Conservation (phyloP, 2,329 filamentous ascomycete species). For the Penicillium olsonii region DNA sequence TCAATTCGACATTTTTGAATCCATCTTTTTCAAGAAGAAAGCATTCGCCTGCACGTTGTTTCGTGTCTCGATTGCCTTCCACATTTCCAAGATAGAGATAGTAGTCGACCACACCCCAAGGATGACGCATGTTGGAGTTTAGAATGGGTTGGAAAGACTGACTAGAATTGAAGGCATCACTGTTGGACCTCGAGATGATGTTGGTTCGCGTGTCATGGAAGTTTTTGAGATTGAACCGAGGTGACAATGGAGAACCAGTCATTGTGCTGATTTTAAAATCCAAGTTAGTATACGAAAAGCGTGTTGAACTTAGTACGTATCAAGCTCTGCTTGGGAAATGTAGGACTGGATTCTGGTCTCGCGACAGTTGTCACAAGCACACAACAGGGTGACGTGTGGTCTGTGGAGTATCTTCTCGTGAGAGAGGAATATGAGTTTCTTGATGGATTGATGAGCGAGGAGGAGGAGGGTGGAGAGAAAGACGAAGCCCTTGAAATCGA, state of each 20-base stretch:
- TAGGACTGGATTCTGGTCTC: conserved; percentile 5
- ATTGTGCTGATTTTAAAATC: background rate
- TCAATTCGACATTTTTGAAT: conserved; percentile 25
- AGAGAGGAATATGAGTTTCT: background rate
- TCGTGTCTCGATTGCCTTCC: conserved; percentile 22
- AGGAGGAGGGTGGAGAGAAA: background rate
- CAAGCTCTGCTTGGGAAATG: background rate
- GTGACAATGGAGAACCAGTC: background rate
- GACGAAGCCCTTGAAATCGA: background rate
- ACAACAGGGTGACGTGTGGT: background rate
- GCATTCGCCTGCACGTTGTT: conserved; percentile 21
- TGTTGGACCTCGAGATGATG: background rate
- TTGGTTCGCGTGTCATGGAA: background rate
- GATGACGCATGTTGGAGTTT: conserved; percentile 17
- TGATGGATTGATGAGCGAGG: background rate
- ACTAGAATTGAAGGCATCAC: background rate
- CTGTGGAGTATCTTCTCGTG: background rate
- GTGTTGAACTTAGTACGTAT: background rate
- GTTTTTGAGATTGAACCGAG: background rate
- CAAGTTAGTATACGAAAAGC: background rate
- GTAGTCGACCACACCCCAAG: conserved; percentile 36
- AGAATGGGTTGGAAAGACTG: background rate
- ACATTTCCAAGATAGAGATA: conserved; percentile 32
- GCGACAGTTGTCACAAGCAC: background rate
- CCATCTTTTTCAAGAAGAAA: conserved; percentile 28